Evolutionary conservation across 1,284 basidiomycete genomes (phyloP), one percentile per base, ranked within the genome.

Genomic region (Cutaneotrichosporon cutaneum): DNA sequence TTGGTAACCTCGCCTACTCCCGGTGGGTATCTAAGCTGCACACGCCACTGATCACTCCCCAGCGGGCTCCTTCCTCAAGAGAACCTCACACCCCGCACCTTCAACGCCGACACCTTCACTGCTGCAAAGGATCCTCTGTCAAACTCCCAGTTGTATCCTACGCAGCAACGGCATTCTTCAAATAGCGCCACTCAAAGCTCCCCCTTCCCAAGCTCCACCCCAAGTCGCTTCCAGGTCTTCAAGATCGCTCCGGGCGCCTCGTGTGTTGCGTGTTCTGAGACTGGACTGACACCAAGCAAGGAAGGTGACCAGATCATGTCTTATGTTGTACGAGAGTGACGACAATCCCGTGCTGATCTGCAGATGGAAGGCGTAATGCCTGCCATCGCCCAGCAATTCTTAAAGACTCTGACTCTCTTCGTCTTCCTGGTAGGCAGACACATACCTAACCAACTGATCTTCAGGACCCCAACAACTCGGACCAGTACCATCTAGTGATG

Each of bases 371-470:
- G 47, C 9, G 27, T 50, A 2, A 51, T 24, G 35, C 6, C 64
- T 8, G 71, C 70, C 0, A 30, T 74, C 1, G 16, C 27, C 0
- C 52, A 53, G 26, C 64, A 65, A 4, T 70, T 67, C 55, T 58
- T 74, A 2, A 57, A 60, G 24, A 59, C 58, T 16, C 16, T 71
- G 18, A 66, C 67, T 4, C 39, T 74, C 7, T 30, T 71, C 24
- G 54, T 74, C 1, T 61, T 67, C 42, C 62, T 72, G 21, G 58
- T 60, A 4, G 4, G 52, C 33, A 26, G 3, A 26, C 9, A 8
- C 3, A n/a, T 21, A 30, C 14, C n/a, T n/a, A 27, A 30, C 13
- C 4, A n/a, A n/a, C 45, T 59, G 24, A 60, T 21, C 10, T 14
- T n/a, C 21, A 60, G 58, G 58, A 53, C 42, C 42, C 52, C 18